Conservation (phyloP, 2,329 filamentous ascomycete species). For the Apiospora saccharicola region DNA sequence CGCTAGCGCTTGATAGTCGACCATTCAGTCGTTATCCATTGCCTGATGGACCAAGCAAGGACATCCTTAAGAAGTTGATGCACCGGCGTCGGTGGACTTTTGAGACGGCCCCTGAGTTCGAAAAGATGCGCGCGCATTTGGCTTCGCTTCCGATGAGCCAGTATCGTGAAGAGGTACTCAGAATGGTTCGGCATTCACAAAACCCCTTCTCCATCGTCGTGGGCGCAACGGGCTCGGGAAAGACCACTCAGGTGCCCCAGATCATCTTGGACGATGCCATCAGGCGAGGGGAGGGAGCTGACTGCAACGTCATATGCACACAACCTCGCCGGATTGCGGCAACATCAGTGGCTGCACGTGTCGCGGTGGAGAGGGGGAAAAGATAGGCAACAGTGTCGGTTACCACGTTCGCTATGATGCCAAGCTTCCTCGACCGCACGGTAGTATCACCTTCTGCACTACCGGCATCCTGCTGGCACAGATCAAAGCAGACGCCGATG, state of each 20-base stretch:
- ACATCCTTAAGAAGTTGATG: background rate
- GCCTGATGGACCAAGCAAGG: background rate
- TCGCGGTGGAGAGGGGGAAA: conserved; percentile 54
- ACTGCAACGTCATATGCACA: conserved; percentile 58
- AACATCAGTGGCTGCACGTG: conserved; percentile 52
- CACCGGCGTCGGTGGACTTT: background rate
- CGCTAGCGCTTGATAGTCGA: background rate
- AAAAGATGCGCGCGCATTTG: background rate
- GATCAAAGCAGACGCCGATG: conserved; percentile 48
- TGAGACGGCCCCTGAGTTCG: background rate
- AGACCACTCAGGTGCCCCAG: conserved; percentile 54
- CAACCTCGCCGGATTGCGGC: conserved; percentile 57
- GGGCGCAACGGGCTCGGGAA: conserved; percentile 21
- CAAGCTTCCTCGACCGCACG: conserved; percentile 40
- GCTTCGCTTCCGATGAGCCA: conserved; percentile 18
- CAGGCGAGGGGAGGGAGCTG: conserved; percentile 44
- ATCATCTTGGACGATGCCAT: conserved; percentile 59
- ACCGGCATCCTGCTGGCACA: conserved; percentile 55
- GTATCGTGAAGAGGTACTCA: background rate
- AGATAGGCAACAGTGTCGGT: conserved; percentile 50
- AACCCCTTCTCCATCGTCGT: conserved; percentile 15
- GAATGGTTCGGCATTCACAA: background rate
- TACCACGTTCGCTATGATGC: conserved; percentile 54
- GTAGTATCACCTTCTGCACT: conserved; percentile 56
- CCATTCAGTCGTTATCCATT: background rate